phyloP scores from a whole-genome alignment of 2,329 filamentous ascomycete species.

The Monosporascus sp. region DNA sequence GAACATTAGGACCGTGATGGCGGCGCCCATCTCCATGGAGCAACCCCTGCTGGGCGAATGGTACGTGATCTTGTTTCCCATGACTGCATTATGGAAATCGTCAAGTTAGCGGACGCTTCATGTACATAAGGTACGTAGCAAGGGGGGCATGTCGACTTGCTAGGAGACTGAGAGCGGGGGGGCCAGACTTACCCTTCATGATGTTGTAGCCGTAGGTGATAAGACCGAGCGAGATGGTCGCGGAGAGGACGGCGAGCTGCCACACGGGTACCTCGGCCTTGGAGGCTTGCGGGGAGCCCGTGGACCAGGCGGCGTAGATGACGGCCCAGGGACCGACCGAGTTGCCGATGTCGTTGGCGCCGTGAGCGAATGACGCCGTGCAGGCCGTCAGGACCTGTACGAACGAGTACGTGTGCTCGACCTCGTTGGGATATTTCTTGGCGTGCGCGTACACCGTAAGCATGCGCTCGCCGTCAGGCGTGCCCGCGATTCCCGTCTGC shows the following conservation, averaged over 20 bases:
- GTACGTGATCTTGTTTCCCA: slow-evolving; percentile 57
- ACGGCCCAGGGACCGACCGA: slow-evolving; percentile 65
- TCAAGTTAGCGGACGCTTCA: slow-evolving; percentile 11
- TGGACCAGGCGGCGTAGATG: slow-evolving; percentile 64
- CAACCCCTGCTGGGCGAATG: slow-evolving; percentile 36
- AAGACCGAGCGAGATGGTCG: slow-evolving; percentile 60
- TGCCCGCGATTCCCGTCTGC: slow-evolving; percentile 64
- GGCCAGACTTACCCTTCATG: slow-evolving; percentile 62
- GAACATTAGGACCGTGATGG: slow-evolving; percentile 71
- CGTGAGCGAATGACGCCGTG: slow-evolving; percentile 70
- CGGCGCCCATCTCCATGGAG: slow-evolving; percentile 77
- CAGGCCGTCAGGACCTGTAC: slow-evolving; percentile 63
- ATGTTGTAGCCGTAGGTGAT: slow-evolving; percentile 79
- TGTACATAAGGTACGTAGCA: not conserved
- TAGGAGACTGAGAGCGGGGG: no score
- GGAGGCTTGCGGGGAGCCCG: slow-evolving; percentile 52
- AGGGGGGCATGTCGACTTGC: no score
- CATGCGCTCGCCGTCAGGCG: slow-evolving; percentile 70
- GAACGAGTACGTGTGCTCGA: slow-evolving; percentile 65
- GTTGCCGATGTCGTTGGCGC: slow-evolving; percentile 73
- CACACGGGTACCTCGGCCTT: slow-evolving; percentile 67
- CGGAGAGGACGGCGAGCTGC: slow-evolving; percentile 67
- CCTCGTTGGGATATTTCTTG: slow-evolving; percentile 62
- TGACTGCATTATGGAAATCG: slow-evolving; percentile 32
- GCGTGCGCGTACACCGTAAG: slow-evolving; percentile 59